Base-by-base conservation (phyloP, 352 stramenopile genomes). In the Phytophthora uliginosa region DNA sequence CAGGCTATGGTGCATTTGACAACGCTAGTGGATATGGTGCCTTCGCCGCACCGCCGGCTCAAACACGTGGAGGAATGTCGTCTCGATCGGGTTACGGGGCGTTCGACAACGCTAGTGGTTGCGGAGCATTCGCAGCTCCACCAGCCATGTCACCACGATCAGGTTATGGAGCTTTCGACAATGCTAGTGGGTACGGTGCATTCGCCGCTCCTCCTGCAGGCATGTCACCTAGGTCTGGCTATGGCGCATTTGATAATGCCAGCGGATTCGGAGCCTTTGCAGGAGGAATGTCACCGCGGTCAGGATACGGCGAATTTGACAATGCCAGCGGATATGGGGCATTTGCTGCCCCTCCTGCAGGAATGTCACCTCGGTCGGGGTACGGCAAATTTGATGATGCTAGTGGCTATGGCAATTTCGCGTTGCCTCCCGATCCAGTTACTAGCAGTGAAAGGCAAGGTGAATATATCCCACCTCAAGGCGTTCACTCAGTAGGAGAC, bases 1-100 rank as follows among this genome's bases (percentile, higher is more conserved):
- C 68, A 8, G 61, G 62, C 5, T 75, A 86, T 26, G 73, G 77
- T 12, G 72, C 45, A 1, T 87, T 86, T 52, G 80, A 85, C 0
- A 69, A 66, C 61, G 61, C 60, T 1, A 74, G 67, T 42, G 67
- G 60, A 0, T 74, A 74, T 26, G 67, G 67, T 8, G 61, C 53
- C 0, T 74, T 74, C 45, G 54, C 67, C n/a, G 67, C 42, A 10
- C 67, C 67, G 18, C 67, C 59, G 17, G 24, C 24, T 26, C 24
- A 26, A 26, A 26, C 24, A 26, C 24, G 24, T 26, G 31, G 18
- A 50, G 51, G 17, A 8, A 73, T 69, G 61, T 73, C 52, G 8
- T 7, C 66, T 26, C 45, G 66, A 18, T 66, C 64, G 20, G 64
- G 64, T 3, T 71, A 71, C 36, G 64, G 65, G 3, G 31, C 54